Evolutionary conservation across 202 grass and related monocot species (phyloP).

Genomic region (Saccharum hybrid): DNA sequence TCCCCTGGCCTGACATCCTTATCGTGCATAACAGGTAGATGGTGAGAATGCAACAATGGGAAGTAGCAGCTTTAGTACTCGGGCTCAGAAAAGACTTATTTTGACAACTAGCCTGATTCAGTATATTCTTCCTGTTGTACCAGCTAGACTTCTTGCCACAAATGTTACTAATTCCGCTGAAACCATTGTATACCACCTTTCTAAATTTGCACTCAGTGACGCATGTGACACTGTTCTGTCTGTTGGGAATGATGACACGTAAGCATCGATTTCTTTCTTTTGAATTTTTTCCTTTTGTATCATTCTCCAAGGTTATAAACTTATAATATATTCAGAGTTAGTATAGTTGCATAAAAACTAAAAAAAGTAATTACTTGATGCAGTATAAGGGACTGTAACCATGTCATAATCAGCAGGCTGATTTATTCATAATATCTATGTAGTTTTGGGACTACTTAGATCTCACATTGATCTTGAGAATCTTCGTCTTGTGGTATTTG

Average conservation of each 20-base stretch:
- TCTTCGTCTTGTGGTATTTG: conserved; percentile 40
- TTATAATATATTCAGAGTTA: neutral
- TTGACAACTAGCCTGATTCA: conserved; percentile 52
- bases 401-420: conserved; percentile 24
- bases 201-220: conserved; percentile 39
- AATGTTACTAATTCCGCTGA: conserved; percentile 24
- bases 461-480: conserved; percentile 24
- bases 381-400: neutral
- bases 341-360: conserved; percentile 13
- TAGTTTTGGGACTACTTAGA: neutral
- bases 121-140: conserved; percentile 50
- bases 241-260: conserved; percentile 33
- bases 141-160: conserved; percentile 46
- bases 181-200: conserved; percentile 50
- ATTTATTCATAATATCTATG: conserved; percentile 16
- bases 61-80: conserved; percentile 19
- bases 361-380: conserved; percentile 7
- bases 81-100: conserved; percentile 48
- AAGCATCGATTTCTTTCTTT: conserved; percentile 20
- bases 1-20: conserved; percentile 45
- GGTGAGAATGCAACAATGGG: conserved; percentile 2
- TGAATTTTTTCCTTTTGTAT: conserved; percentile 9
- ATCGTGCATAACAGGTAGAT: conserved; percentile 45
- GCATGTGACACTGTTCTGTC: conserved; percentile 6
- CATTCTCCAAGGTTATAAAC: neutral